A percentile compares a stretch with the other conserved stretches of the same genome.
Conservation (phyloP, 1,284 basidiomycete genomes). For the Inonotus hispidus region DNA sequence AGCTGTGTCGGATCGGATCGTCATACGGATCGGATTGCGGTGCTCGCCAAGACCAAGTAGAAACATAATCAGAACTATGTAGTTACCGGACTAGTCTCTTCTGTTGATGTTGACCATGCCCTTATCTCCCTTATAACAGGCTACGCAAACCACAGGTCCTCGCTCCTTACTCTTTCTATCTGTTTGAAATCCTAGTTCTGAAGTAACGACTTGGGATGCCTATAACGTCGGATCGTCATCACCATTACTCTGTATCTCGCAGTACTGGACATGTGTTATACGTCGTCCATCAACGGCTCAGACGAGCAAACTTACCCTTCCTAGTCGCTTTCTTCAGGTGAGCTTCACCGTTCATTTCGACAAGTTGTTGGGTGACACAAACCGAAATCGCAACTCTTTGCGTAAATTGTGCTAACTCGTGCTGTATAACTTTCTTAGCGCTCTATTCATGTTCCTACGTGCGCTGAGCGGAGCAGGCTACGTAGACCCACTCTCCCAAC, state of each 20-base stretch:
- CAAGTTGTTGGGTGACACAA: background rate
- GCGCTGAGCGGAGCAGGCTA: slow-evolving; percentile 16
- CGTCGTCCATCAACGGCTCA: slow-evolving; percentile 8
- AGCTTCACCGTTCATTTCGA: background rate
- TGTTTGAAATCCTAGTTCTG: background rate
- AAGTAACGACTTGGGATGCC: background rate
- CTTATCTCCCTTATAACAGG: background rate
- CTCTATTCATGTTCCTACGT: slow-evolving; percentile 14
- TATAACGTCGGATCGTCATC: background rate
- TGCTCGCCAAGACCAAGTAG: no score
- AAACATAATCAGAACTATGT: no score
- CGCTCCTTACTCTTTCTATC: no score
- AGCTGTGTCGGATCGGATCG: no score
- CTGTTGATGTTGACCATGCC: no score
- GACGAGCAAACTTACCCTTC: slow-evolving; percentile 12
- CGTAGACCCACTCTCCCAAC: background rate
- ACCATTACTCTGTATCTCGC: background rate
- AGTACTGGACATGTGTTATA: background rate
- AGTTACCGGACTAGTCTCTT: no score
- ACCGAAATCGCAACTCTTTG: background rate
- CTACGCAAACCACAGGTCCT: no score
- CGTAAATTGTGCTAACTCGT: background rate
- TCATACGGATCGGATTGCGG: no score
- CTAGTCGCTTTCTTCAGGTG: slow-evolving; percentile 13
- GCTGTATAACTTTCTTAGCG: background rate